Base-by-base conservation (phyloP, 768 basidiomycete genomes). In the Crassisporium funariophilum region DNA sequence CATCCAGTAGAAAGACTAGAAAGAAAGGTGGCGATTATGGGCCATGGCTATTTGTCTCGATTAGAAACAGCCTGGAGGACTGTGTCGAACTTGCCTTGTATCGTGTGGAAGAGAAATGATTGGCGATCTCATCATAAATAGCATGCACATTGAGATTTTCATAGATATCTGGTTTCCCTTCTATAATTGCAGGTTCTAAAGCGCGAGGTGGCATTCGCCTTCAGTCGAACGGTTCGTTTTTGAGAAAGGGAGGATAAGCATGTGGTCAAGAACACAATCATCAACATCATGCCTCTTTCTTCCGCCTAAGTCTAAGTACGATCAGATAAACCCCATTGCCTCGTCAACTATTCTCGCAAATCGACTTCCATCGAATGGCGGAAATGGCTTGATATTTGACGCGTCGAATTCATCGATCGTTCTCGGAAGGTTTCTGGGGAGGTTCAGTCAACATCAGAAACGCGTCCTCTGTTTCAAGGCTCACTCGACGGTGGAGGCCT, bases 41-140 rank as follows among this genome's bases (percentile, higher is more conserved):
- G 93, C 93, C 91, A 95, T 50, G 91, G 91, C 91, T 93, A 60
- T 50, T 47, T 56, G 52, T 44, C 45, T 49, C 49, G 39, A 48
- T 45, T 41, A 45, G 37, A 13, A 10, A 31, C 5, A 22, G 25
- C 8, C 20, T 36, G 4, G 2, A 17, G 21, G n/a, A 15, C 13
- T 19, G 13, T 37, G 13, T 11, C n/a, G 46, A 40, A 52, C 43
- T 54, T 48, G 87, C 90, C 74, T 93, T 93, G 72, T 95, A 93
- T 20, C 93, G 77, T 6, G 92, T 95, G 0, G 85, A 84, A 7
- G 89, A 89, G 64, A 95, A 95, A 68, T 95, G 92, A 13, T 74
- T 61, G 0, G 92, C 92, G 51, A 95, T 95, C 54, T 81, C 74
- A 46, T 94, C 86, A 66, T 95, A 95, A 45, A 95, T 76, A 0